phyloP scores from a whole-genome alignment of 768 basidiomycete genomes.

The Terana coerulea region DNA sequence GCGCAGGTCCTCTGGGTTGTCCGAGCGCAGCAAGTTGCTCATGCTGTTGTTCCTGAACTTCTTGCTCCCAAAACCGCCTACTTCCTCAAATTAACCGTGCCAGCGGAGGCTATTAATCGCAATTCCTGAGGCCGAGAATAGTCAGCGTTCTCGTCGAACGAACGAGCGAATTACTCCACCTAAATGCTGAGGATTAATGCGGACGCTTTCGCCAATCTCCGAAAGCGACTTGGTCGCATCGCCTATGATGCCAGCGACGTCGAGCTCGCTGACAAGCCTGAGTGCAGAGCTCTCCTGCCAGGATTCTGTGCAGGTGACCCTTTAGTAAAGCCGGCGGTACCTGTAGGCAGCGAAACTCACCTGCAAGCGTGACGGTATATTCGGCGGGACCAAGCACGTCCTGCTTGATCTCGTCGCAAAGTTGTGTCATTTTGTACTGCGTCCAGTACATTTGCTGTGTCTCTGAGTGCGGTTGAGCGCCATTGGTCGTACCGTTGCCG shows the following conservation, averaged over 20 bases:
- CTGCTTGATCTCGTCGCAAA: background rate
- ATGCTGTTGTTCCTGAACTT: constrained; percentile 15
- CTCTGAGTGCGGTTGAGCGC: background rate
- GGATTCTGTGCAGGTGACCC: background rate
- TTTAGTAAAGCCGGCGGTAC: no score
- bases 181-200: constrained; percentile 1
- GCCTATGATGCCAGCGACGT: constrained; percentile 9
- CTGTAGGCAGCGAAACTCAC: no score
- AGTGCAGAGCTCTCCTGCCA: constrained; percentile 13
- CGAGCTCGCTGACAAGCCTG: constrained; percentile 3
- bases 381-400: constrained; percentile 8
- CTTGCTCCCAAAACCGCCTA: background rate
- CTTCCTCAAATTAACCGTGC: constrained; percentile 14
- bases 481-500: no score
- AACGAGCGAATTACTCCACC: background rate
- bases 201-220: background rate
- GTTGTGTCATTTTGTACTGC: background rate
- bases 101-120: constrained; percentile 7
- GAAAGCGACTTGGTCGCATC: constrained; percentile 1
- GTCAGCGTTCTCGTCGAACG: background rate
- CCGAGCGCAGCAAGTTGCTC: constrained; percentile 1
- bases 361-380: constrained; percentile 12
- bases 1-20: background rate
- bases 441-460: background rate
- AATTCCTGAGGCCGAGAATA: constrained; percentile 5